Conservation (phyloP, 345 rosid genomes). For the Geranium brycei region DNA sequence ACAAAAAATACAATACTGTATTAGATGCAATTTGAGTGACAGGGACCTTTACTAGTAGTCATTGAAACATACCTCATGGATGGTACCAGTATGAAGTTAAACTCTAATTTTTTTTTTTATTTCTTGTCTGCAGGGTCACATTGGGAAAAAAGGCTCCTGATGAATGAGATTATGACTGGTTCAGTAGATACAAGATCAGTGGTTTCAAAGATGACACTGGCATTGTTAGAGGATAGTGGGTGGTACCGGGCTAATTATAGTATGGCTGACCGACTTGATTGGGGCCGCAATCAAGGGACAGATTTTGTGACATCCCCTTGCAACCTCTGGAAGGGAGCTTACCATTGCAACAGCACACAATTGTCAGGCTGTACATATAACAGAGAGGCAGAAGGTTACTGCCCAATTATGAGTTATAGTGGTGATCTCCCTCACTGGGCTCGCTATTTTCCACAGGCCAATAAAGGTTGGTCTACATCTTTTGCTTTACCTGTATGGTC, state of each 20-base stretch:
- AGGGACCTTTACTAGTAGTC: not conserved
- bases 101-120: not conserved
- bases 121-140: constrained; percentile 60
- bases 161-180: constrained; percentile 99
- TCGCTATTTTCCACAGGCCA: constrained; percentile 89
- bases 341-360: constrained; percentile 86
- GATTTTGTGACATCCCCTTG: constrained; percentile 84
- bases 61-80: not conserved
- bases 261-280: constrained; percentile 91
- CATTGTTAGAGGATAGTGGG: constrained; percentile 93
- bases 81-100: not conserved
- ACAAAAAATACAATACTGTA: not conserved
- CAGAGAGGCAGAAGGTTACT: constrained; percentile 98
- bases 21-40: not conserved
- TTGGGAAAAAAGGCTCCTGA: constrained; percentile 96
- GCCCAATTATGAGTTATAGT: constrained; percentile 85
- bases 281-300: constrained; percentile 97
- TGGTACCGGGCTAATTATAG: constrained; percentile 98
- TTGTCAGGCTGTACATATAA: constrained; percentile 96
- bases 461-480: constrained; percentile 39
- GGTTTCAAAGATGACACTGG: constrained; percentile 95
- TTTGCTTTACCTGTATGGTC: not conserved
- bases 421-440: constrained; percentile 98
- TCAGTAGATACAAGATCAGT: constrained; percentile 97
- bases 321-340: constrained; percentile 94